phyloP scores from a whole-genome alignment of 768 basidiomycete species.

The Gloeostereum incarnatum region DNA sequence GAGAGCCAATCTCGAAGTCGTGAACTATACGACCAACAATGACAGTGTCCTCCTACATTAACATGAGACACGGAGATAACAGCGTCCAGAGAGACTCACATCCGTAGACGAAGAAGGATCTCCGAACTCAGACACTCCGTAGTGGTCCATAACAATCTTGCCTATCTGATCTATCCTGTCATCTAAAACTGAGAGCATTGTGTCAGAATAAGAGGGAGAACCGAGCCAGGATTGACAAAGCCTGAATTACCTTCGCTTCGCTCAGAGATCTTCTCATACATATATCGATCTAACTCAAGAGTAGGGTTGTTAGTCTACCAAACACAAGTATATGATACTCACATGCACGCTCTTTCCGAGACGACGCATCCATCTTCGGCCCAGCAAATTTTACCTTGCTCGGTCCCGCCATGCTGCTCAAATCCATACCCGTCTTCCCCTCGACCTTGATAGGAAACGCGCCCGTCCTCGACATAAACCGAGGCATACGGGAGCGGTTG shows the following conservation, averaged over 20 bases:
- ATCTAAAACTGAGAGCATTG: conserved; percentile 54
- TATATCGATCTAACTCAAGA: conserved; percentile 61
- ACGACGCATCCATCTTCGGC: conserved; percentile 23
- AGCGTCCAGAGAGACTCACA: conserved; percentile 18
- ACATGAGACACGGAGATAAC: conserved; percentile 4
- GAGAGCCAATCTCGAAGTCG: conserved; percentile 53
- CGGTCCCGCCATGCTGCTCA: conserved; percentile 15
- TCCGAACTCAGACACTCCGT: conserved; percentile 63
- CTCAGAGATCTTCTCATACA: conserved; percentile 87
- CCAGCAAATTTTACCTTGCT: conserved; percentile 28
- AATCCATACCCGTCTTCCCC: conserved; percentile 13
- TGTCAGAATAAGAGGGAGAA: background rate
- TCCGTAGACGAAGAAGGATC: conserved; percentile 50
- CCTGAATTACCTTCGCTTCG: conserved; percentile 79
- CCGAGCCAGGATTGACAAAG: conserved; percentile 3
- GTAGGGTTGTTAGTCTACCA: conserved; percentile 1
- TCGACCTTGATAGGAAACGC: conserved; percentile 26
- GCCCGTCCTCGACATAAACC: conserved; percentile 7
- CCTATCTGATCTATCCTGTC: conserved; percentile 82
- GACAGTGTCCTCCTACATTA: conserved; percentile 48
- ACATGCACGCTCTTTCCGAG: conserved; percentile 47
- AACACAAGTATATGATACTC: conserved; percentile 18
- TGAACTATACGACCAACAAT: conserved; percentile 68
- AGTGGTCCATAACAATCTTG: conserved; percentile 61
- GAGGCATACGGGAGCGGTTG: conserved; percentile 24